Percentiles rank a stretch among this genome's conserved stretches.
Conservation (phyloP, 306 rosid species). For the Pyrus communis region DNA sequence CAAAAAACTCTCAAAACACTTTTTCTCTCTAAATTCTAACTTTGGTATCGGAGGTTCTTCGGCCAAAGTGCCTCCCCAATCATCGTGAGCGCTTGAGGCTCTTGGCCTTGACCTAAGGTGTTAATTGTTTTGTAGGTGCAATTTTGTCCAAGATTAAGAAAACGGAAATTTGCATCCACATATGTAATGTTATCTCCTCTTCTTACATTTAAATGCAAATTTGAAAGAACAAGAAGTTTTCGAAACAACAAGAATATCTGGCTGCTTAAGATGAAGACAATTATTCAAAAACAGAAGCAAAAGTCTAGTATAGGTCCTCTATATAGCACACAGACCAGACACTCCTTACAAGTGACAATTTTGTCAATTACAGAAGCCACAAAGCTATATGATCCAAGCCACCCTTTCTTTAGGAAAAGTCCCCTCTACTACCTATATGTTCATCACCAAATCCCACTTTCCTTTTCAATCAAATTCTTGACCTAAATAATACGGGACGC, state of each 20-base stretch:
- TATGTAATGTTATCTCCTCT: background rate
- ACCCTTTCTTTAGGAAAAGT: background rate
- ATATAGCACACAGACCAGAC: background rate
- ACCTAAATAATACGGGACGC: background rate
- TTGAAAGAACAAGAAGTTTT: background rate
- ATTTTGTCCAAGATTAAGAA: too few species aligned
- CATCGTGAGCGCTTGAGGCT: too few species aligned
- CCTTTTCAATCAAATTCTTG: background rate
- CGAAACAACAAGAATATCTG: background rate
- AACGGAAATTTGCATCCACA: too few species aligned
- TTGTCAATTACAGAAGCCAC: background rate
- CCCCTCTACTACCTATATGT: background rate
- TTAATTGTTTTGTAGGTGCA: too few species aligned
- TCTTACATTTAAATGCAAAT: background rate
- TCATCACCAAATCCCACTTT: background rate
- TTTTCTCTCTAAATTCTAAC: too few species aligned
- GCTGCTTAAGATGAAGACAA: background rate
- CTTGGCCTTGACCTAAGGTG: too few species aligned
- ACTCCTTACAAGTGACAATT: background rate
- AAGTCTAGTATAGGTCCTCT: background rate
- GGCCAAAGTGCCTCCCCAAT: too few species aligned
- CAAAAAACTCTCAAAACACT: too few species aligned
- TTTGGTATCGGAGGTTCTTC: too few species aligned
- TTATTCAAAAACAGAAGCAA: background rate
- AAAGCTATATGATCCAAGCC: background rate